Evolutionary conservation across 176 grass and related monocot species (phyloP).

Genomic region (Poa pratensis): DNA sequence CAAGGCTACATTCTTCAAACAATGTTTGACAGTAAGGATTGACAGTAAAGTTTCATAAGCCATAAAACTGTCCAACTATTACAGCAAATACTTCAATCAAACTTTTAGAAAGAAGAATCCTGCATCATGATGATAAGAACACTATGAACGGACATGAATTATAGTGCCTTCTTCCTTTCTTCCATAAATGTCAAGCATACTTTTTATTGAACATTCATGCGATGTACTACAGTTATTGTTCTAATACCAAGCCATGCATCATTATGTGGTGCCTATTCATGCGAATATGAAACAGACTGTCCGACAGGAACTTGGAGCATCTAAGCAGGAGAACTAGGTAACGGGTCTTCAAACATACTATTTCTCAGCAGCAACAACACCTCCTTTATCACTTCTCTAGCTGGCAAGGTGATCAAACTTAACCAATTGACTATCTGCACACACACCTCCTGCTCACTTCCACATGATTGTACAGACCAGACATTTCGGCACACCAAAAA

Average conservation of each 20-base stretch:
- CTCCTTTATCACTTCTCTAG: slow-evolving; percentile 27
- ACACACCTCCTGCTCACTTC: not conserved
- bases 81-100: slow-evolving; percentile 5
- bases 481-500: not conserved
- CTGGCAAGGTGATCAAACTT: slow-evolving; percentile 10
- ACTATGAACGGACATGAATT: not conserved
- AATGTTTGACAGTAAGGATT: slow-evolving; percentile 1
- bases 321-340: slow-evolving; percentile 32
- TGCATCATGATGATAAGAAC: not conserved
- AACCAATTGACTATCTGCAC: slow-evolving; percentile 11
- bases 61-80: not conserved
- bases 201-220: slow-evolving; percentile 5
- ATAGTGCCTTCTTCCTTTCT: slow-evolving; percentile 8
- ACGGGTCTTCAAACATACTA: not conserved
- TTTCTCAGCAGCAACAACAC: not conserved
- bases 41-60: slow-evolving; percentile 1
- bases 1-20: slow-evolving; percentile 19
- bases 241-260: slow-evolving; percentile 7
- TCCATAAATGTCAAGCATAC: slow-evolving; percentile 6
- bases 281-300: slow-evolving; percentile 5
- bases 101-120: slow-evolving; percentile 10
- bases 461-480: not conserved
- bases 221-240: not conserved
- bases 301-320: not conserved
- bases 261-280: slow-evolving; percentile 10